Evolutionary conservation across 2,329 filamentous ascomycete genomes (phyloP).

Genomic region (Colletotrichum lupini): DNA sequence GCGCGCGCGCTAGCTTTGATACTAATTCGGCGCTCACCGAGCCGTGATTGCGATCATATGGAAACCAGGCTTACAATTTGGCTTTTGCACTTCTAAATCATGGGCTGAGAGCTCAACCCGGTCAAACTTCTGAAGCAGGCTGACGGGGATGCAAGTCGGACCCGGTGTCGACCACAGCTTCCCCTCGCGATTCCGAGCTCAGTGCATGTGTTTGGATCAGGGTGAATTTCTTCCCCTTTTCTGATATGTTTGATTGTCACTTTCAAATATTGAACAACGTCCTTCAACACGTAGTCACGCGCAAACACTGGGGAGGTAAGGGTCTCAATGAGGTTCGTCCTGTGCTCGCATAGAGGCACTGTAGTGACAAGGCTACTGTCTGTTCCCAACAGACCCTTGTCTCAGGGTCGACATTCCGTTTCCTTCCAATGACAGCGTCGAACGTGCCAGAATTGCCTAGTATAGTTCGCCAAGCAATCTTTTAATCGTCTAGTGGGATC

Average conservation of each 20-base stretch:
- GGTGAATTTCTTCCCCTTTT: not conserved
- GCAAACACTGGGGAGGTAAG: not conserved
- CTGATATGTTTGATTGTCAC: not conserved
- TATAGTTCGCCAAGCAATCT: not conserved
- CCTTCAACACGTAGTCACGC: not conserved
- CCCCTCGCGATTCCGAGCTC: not conserved
- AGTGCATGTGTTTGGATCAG: no score
- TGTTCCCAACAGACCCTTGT: not conserved
- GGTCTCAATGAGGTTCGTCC: not conserved
- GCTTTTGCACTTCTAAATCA: not conserved
- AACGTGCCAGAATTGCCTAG: not conserved
- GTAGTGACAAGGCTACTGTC: not conserved
- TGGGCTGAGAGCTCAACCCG: not conserved
- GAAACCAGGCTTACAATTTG: not conserved
- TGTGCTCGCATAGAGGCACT: not conserved
- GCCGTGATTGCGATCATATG: not conserved
- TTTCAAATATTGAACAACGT: not conserved
- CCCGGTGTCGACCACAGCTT: not conserved
- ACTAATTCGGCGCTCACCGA: slow-evolving; percentile 1
- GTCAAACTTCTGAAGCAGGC: not conserved
- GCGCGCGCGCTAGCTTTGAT: not conserved
- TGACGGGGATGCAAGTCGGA: not conserved
- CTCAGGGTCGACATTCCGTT: not conserved
- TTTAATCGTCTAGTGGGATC: not conserved
- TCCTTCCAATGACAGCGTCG: not conserved